Evolutionary conservation across 129 eudicot species (phyloP).

Genomic region (Flaveria sonorensis): DNA sequence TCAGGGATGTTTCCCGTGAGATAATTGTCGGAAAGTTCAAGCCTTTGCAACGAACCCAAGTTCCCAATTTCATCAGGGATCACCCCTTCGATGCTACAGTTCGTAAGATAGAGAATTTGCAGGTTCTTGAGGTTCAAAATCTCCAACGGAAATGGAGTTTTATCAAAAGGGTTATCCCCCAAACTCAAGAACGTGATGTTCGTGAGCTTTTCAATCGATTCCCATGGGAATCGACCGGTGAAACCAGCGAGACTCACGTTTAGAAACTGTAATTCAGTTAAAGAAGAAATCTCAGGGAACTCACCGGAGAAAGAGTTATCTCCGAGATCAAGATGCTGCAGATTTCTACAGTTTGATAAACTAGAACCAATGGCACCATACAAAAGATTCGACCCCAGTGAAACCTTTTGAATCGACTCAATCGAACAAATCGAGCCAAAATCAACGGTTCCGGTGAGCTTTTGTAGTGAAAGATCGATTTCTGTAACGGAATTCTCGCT

Average conservation of each 20-base stretch:
- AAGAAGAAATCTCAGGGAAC: too few species aligned
- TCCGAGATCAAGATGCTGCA: conserved; percentile 55
- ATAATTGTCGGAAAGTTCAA: conserved; percentile 54
- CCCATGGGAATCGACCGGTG: conserved; percentile 63
- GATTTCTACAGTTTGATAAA: conserved; percentile 47
- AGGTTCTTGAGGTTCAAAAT: conserved; percentile 49
- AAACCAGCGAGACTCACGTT: conserved; percentile 16
- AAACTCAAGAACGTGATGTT: conserved; percentile 49
- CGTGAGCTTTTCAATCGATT: conserved; percentile 47
- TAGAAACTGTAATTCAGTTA: too few species aligned
- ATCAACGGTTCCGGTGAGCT: conserved; percentile 46
- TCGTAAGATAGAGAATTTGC: conserved; percentile 54
- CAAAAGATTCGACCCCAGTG: conserved; percentile 51
- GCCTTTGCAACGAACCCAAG: conserved; percentile 43
- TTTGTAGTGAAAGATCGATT: conserved; percentile 47
- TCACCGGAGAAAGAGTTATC: conserved; percentile 36
- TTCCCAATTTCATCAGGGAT: conserved; percentile 63
- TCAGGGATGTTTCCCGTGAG: conserved; percentile 51
- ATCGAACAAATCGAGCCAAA: conserved; percentile 56
- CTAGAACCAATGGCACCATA: conserved; percentile 44
- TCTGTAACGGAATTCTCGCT: conserved; percentile 39
- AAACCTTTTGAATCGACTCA: conserved; percentile 46
- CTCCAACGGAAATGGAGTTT: conserved; percentile 53
- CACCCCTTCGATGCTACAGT: conserved; percentile 53
- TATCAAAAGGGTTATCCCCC: conserved; percentile 59